Percentiles rank a stretch among this genome's conserved stretches.
Evolutionary conservation across 2,329 filamentous ascomycete species (phyloP).

Genomic region (Cercospora zeina): DNA sequence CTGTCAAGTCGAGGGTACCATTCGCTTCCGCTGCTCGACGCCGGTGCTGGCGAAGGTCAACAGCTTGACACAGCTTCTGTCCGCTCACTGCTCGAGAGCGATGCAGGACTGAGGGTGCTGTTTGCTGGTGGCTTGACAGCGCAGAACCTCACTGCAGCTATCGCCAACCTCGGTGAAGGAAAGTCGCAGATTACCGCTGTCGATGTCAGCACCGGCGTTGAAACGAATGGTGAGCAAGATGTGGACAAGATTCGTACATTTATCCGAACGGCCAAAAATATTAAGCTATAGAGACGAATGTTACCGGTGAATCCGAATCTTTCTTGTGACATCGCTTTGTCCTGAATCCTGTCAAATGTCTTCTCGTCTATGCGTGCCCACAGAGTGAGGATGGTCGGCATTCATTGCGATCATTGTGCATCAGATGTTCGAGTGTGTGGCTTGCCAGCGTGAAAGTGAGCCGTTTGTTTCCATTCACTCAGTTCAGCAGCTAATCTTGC

Average conservation of each 20-base stretch:
- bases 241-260: constrained; percentile 79
- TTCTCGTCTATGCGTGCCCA: neutral
- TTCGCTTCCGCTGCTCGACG: constrained; percentile 79
- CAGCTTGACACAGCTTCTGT: constrained; percentile 72
- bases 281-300: constrained; percentile 28
- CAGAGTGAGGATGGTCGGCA: neutral
- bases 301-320: neutral
- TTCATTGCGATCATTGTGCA: neutral
- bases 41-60: constrained; percentile 78
- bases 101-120: constrained; percentile 71
- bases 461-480: neutral
- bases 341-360: neutral
- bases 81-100: constrained; percentile 63
- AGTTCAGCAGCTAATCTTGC: neutral
- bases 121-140: constrained; percentile 83
- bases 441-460: neutral
- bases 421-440: neutral
- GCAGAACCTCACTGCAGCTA: constrained; percentile 69
- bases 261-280: constrained; percentile 67
- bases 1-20: constrained; percentile 78
- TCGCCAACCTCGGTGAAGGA: constrained; percentile 63
- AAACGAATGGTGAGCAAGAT: constrained; percentile 77
- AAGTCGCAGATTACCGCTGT: constrained; percentile 70
- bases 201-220: constrained; percentile 89
- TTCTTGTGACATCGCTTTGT: neutral